Evolutionary conservation across 257 asterid species (phyloP).

Genomic region (Lycium ferocissimum): DNA sequence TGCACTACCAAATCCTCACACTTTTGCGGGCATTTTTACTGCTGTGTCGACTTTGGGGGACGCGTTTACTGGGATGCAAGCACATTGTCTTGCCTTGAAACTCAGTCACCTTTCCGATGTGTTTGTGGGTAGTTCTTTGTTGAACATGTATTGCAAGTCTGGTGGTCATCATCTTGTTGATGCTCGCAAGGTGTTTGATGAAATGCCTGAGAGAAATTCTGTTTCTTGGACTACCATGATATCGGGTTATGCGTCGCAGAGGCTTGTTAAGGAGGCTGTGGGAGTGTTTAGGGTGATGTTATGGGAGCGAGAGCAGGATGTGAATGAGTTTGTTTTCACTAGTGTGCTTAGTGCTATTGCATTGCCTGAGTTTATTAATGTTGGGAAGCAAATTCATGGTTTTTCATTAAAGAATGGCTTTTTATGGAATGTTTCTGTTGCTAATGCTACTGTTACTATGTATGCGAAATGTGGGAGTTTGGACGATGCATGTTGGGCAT

Average conservation of each 20-base stretch:
- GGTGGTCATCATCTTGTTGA: slow-evolving; percentile 47
- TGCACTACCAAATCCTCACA: slow-evolving; percentile 64
- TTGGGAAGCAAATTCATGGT: slow-evolving; percentile 72
- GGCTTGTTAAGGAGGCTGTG: slow-evolving; percentile 62
- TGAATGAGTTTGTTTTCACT: slow-evolving; percentile 75
- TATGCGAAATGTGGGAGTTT: slow-evolving; percentile 74
- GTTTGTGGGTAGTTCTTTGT: slow-evolving; percentile 67
- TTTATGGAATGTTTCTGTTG: slow-evolving; percentile 59
- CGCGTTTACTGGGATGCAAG: slow-evolving; percentile 51
- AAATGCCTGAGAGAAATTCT: slow-evolving; percentile 75
- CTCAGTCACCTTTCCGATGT: slow-evolving; percentile 53
- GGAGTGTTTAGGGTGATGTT: slow-evolving; percentile 55
- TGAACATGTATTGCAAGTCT: slow-evolving; percentile 63
- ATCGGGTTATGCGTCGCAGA: slow-evolving; percentile 68
- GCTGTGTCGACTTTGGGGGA: slow-evolving; percentile 55
- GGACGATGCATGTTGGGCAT: slow-evolving; percentile 55
- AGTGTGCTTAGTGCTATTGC: slow-evolving; percentile 77
- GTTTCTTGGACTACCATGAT: slow-evolving; percentile 88
- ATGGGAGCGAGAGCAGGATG: slow-evolving; percentile 43
- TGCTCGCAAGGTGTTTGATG: slow-evolving; percentile 71
- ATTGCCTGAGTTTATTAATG: slow-evolving; percentile 42
- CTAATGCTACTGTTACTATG: slow-evolving; percentile 86
- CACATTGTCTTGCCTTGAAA: slow-evolving; percentile 60
- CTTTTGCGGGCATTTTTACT: slow-evolving; percentile 72
- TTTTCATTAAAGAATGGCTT: slow-evolving; percentile 61